A percentile compares a stretch with the other conserved stretches of the same genome.
Evolutionary conservation across 139 green algal species (phyloP).

Genomic region (Chlorella sp.): DNA sequence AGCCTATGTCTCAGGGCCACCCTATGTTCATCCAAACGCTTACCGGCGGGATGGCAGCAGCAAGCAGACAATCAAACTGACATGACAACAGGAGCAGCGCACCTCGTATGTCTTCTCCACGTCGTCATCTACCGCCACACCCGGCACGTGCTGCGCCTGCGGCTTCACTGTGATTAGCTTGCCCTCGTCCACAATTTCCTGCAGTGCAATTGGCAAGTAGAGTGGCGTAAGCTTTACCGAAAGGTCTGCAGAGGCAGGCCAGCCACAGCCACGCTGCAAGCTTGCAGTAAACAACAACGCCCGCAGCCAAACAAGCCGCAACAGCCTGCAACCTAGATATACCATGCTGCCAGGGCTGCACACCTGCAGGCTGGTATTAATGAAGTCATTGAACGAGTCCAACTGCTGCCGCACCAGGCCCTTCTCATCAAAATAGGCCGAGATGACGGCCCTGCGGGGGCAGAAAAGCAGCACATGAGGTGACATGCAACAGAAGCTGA

Average conservation of each 20-base stretch:
- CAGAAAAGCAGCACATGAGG: not conserved
- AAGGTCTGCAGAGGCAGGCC: too few relatives aligned
- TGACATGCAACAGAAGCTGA: too few relatives aligned
- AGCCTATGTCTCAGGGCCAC: too few relatives aligned
- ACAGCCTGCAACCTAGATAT: too few relatives aligned
- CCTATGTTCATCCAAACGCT: too few relatives aligned
- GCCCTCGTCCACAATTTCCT: constrained; percentile 85
- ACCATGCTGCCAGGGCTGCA: too few relatives aligned
- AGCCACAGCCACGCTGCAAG: too few relatives aligned
- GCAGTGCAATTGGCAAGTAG: too few relatives aligned
- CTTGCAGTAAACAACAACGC: too few relatives aligned
- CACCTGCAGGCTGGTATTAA: constrained; percentile 88
- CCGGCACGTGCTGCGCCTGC: constrained; percentile 86
- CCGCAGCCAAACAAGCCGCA: too few relatives aligned
- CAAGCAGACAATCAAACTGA: not conserved
- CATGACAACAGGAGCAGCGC: not conserved
- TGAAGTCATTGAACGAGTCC: constrained; percentile 99
- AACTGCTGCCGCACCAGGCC: constrained; percentile 98
- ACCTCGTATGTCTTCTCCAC: constrained; percentile 59
- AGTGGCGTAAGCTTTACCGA: too few relatives aligned
- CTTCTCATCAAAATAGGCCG: constrained; percentile 96
- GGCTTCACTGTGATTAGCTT: constrained; percentile 75
- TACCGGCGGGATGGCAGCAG: too few relatives aligned
- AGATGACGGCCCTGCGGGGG: constrained; percentile 81
- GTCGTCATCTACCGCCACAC: constrained; percentile 39